Evolutionary conservation across 169 alveolate genomes (phyloP).

Genomic region (Plasmodium inui): DNA sequence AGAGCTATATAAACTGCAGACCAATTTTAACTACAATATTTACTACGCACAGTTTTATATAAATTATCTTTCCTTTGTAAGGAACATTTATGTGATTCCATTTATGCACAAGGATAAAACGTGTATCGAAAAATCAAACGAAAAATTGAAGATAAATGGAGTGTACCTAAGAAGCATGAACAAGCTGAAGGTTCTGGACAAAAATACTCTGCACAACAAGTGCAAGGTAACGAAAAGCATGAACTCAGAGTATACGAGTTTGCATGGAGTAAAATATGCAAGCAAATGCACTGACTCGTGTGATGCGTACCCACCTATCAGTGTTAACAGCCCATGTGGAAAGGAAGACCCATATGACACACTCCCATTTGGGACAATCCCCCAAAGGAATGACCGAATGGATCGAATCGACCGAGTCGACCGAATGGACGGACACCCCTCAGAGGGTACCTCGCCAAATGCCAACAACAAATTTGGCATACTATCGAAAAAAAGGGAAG

Average conservation of each 20-base stretch:
- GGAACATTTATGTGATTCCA: constrained; percentile 27
- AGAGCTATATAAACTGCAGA: constrained; percentile 33
- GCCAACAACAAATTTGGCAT: not conserved
- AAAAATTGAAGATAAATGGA: constrained; percentile 35
- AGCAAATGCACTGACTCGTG: not conserved
- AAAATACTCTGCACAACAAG: not conserved
- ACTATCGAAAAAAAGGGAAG: not conserved
- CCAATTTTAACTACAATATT: constrained; percentile 44
- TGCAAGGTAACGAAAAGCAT: not conserved
- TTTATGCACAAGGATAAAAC: constrained; percentile 16
- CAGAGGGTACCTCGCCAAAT: not conserved
- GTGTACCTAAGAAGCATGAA: constrained; percentile 14
- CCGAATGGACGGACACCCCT: not conserved
- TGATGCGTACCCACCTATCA: not conserved
- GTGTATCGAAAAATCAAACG: constrained; percentile 8
- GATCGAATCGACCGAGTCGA: not conserved
- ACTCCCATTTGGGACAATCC: not conserved
- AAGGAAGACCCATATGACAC: not conserved
- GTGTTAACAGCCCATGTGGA: not conserved
- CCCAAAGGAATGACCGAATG: not conserved
- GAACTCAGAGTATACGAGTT: not conserved
- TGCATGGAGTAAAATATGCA: not conserved
- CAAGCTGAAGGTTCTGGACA: constrained; percentile 1
- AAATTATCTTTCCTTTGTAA: constrained; percentile 35
- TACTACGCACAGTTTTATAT: constrained; percentile 31